Percentiles rank a stretch among this genome's conserved stretches.
These are phyloP conservation scores for Dovyalis caffra DNA, from an alignment of 345 rosid genomes.

Conservation along the genomic window DNA sequence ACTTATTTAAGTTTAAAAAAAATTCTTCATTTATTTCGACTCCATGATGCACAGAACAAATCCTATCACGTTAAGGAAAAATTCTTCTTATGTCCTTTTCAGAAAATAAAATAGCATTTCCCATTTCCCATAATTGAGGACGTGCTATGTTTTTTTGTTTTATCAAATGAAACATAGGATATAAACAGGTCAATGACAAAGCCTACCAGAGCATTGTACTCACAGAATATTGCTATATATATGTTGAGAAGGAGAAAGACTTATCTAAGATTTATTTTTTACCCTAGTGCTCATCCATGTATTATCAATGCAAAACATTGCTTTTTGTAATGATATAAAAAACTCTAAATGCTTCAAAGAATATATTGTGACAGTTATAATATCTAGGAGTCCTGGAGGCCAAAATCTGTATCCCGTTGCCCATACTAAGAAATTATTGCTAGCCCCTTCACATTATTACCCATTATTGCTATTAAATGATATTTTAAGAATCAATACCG, in stretches of 20 bases:
- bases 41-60: neutral
- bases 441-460: neutral
- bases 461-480: neutral
- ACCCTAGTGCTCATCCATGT: no score
- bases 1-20: no score
- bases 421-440: neutral
- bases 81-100: no score
- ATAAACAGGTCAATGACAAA: neutral
- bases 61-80: no score
- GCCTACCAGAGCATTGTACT: neutral
- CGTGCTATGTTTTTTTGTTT: neutral
- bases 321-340: neutral
- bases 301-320: no score
- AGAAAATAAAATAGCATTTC: neutral
- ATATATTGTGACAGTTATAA: neutral
- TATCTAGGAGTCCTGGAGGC: neutral
- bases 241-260: no score
- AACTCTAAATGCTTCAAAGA: neutral
- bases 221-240: neutral
- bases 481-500: slow-evolving; percentile 42
- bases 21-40: neutral
- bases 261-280: no score
- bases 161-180: neutral
- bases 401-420: neutral
- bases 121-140: neutral